Conservation (phyloP, 805 yeast genomes). For the Yarrowia sp. region DNA sequence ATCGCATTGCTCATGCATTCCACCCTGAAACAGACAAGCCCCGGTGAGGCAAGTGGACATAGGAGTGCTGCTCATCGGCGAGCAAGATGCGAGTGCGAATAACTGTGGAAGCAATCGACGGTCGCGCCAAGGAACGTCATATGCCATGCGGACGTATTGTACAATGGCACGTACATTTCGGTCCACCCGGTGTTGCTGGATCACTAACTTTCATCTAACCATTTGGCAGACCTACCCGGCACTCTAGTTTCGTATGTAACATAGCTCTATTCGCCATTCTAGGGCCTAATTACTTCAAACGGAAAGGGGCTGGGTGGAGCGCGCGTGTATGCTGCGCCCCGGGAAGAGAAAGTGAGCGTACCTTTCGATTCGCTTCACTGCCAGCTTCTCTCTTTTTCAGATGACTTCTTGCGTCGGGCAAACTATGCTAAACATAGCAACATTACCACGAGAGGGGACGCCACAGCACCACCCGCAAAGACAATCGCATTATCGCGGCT, state of each 20-base stretch:
- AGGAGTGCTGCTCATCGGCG: conserved; percentile 1
- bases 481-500: too few species aligned
- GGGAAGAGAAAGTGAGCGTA: background rate
- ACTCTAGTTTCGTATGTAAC: conserved; percentile 1
- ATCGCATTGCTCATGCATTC: conserved; percentile 22
- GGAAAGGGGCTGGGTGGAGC: conserved; percentile 2
- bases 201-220: background rate
- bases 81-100: background rate
- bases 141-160: background rate
- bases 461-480: background rate
- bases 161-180: background rate
- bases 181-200: background rate
- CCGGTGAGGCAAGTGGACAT: background rate
- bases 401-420: background rate
- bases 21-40: conserved; percentile 25
- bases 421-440: background rate
- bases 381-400: background rate
- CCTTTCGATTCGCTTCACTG: background rate
- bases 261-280: background rate
- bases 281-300: background rate
- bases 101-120: background rate
- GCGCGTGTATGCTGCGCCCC: background rate
- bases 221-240: background rate
- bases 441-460: background rate
- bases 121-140: background rate